These are phyloP conservation scores for Terfezia boudieri DNA, from an alignment of 495 filamentous ascomycete genomes.

Conservation along the genomic window DNA sequence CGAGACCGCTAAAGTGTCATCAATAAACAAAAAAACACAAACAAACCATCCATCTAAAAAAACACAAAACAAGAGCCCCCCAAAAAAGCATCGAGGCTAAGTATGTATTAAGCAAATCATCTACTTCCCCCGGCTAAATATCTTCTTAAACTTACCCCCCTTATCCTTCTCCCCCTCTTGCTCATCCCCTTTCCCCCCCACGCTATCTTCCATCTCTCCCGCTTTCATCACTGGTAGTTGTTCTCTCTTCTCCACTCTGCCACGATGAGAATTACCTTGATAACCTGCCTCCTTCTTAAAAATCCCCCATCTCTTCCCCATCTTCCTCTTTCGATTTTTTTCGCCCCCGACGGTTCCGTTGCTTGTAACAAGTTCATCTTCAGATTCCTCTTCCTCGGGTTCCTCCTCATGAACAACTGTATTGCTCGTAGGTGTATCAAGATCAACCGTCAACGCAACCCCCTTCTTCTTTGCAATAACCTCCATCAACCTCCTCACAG, in stretches of 20 bases:
- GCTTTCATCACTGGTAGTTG: not conserved
- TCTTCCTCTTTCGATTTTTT: not conserved
- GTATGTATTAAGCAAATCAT: not conserved
- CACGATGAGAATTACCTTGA: too few species aligned
- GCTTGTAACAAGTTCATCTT: not conserved
- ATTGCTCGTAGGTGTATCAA: not conserved
- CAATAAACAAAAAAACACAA: too few species aligned
- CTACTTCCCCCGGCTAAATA: conserved; percentile 3
- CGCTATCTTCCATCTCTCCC: not conserved
- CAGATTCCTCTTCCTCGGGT: not conserved
- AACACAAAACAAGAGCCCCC: too few species aligned
- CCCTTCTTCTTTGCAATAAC: not conserved
- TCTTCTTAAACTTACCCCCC: not conserved
- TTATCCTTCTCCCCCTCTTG: conserved; percentile 1
- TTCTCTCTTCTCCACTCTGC: too few species aligned
- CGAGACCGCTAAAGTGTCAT: too few species aligned
- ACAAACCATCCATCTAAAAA: too few species aligned
- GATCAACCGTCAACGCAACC: not conserved
- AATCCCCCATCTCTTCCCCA: not conserved
- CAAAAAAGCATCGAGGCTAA: not conserved
- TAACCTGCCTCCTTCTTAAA: not conserved
- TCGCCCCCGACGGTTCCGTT: not conserved
- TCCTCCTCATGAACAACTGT: not conserved
- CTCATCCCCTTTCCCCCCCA: conserved; percentile 4
- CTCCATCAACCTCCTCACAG: not conserved